Base-by-base conservation (phyloP, 345 rosid genomes). In the Aquilaria malaccensis region DNA sequence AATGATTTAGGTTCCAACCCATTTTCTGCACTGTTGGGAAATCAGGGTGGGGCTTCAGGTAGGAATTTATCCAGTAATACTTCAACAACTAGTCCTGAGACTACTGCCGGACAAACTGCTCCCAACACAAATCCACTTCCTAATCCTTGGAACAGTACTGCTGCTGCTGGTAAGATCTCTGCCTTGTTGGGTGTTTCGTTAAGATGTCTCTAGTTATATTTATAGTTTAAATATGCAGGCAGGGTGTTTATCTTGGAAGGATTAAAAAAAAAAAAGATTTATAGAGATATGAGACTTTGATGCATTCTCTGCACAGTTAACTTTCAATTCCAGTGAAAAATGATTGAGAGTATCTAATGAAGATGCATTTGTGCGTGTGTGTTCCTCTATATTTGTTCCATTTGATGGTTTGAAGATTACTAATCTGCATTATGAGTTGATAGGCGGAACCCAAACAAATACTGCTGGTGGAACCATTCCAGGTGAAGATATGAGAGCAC, bases 101-200 rank as follows among this genome's bases (percentile, higher is more conserved):
- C 80, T 0, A 69, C 78, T 43, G 55, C 81, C 50, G 88, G 77
- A 12, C 77, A 81, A 50, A 59, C 88, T 68, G 77, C 76, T 61
- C 97, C 95, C 45, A 90, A 90, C 63, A 72, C 87, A 14, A 85
- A 86, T 60, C 97, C 95, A 10, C 90, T 89, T 70, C 95, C 97
- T 37, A 89, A 89, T 49, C 97, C 97, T 32, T 89, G 97, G 97
- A 74, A 76, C 68, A 75, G 67, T 53, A 60, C 83, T 0, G 77
- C 70, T 68, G 84, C 77, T 73, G 76, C 78, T 62, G 84, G 86
- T 79, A 70, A 76, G 69, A 50, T 64, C 43, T 52, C 69, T 41
- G 9, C 50, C 45, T 58, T 55, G 30, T 50, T 7, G 7, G 7
- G 9, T 22, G 55, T 46, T 52, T 33, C 3, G 13, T 50, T 30